A percentile compares a stretch with the other conserved stretches of the same genome.
These are phyloP conservation scores for Thermothelomyces thermophilus DNA, from an alignment of 2,329 filamentous ascomycete species.

Conservation along the genomic window DNA sequence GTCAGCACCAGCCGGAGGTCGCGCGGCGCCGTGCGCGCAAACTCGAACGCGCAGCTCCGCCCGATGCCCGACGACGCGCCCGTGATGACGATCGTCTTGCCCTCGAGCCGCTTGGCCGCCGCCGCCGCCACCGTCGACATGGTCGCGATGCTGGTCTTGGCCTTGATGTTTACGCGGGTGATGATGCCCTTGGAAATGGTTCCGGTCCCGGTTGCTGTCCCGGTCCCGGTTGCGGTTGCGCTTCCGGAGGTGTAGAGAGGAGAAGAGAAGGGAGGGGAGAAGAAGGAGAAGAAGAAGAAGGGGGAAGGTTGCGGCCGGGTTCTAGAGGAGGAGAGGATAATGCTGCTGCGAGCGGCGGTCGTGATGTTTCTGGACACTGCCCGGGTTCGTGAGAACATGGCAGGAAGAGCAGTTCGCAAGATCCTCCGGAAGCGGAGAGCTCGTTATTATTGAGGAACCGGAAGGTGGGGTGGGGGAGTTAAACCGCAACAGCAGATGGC, in stretches of 20 bases:
- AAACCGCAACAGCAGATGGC: not conserved
- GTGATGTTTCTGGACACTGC: not conserved
- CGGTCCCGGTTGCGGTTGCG: too few relatives aligned
- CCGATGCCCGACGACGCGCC: constrained; percentile 94
- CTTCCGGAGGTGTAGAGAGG: too few relatives aligned
- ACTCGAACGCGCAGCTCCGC: constrained; percentile 75
- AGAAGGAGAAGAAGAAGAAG: not conserved
- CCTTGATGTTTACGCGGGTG: too few relatives aligned
- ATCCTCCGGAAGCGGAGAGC: not conserved
- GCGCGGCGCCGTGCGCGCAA: constrained; percentile 75
- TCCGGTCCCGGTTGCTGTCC: too few relatives aligned
- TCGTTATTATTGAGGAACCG: not conserved
- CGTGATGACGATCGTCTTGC: constrained; percentile 89
- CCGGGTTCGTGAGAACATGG: constrained; percentile 10
- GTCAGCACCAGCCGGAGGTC: constrained; percentile 80
- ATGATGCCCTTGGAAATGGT: too few relatives aligned
- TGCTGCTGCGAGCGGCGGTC: not conserved
- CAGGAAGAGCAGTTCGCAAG: not conserved
- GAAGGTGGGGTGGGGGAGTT: too few relatives aligned
- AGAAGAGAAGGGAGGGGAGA: not conserved
- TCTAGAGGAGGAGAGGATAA: not conserved
- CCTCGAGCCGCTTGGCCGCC: constrained; percentile 74
- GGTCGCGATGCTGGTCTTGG: constrained; percentile 25
- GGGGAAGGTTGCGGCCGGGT: constrained; percentile 9
- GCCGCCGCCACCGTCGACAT: constrained; percentile 58